Percentiles rank a stretch among this genome's conserved stretches.
Evolutionary conservation across 768 basidiomycete species (phyloP).

Genomic region (Hypsizygus marmoreus): DNA sequence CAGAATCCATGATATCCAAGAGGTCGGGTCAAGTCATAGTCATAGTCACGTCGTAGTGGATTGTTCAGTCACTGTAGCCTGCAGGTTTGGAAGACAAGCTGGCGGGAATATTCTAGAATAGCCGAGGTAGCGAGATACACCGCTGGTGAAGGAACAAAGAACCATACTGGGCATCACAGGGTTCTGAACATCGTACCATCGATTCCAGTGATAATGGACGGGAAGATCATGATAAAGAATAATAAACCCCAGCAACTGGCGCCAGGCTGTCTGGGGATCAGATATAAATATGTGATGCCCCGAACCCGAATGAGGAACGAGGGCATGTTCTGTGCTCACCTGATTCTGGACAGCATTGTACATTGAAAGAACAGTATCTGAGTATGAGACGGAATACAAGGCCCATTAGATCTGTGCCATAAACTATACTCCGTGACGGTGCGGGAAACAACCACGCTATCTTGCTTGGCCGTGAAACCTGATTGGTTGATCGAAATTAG

Average conservation of each 20-base stretch:
- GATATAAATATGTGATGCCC: constrained; percentile 11
- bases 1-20: constrained; percentile 7
- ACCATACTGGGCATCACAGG: neutral
- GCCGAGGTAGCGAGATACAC: neutral
- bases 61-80: too few relatives aligned
- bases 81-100: too few relatives aligned
- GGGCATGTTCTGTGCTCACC: neutral
- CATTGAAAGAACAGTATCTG: neutral
- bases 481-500: constrained; percentile 35
- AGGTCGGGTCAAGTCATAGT: constrained; percentile 3
- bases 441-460: constrained; percentile 7
- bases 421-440: neutral
- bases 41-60: too few relatives aligned
- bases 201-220: constrained; percentile 2
- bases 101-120: constrained; percentile 2
- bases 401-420: neutral
- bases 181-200: constrained; percentile 5
- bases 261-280: constrained; percentile 15
- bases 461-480: constrained; percentile 3
- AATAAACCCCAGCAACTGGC: constrained; percentile 11
- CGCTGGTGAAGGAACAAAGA: neutral
- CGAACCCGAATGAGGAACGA: constrained; percentile 9
- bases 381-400: neutral
- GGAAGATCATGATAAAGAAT: constrained; percentile 3
- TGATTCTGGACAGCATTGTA: neutral